phyloP scores from a whole-genome alignment of 2,329 filamentous ascomycete genomes.

The Zasmidium citrigriseum region DNA sequence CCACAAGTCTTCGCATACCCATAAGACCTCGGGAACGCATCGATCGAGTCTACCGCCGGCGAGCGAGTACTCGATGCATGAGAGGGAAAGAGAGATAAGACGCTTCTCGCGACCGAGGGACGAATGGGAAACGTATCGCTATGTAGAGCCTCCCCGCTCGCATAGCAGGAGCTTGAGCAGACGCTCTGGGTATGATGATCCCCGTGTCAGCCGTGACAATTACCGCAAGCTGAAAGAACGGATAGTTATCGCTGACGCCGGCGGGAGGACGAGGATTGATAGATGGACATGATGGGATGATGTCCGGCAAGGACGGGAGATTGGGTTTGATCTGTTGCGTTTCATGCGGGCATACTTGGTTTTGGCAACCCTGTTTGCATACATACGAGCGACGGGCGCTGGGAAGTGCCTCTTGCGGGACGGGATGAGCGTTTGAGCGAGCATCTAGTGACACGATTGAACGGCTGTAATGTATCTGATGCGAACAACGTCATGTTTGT shows the following conservation, averaged over 20 bases:
- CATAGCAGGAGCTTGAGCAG: conserved; percentile 25
- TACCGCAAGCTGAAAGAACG: conserved; percentile 13
- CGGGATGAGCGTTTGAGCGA: background rate
- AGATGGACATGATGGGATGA: conserved; percentile 1
- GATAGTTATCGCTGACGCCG: conserved; percentile 3
- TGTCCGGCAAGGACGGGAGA: background rate
- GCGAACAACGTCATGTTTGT: background rate
- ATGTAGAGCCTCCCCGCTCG: conserved; percentile 39
- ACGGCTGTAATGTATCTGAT: background rate
- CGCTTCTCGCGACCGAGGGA: conserved; percentile 36
- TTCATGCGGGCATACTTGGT: no score
- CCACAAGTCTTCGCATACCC: conserved; percentile 14
- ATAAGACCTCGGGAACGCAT: conserved; percentile 21
- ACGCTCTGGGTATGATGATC: conserved; percentile 23
- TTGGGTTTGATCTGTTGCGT: background rate
- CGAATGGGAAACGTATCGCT: conserved; percentile 49
- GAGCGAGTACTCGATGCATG: conserved; percentile 44
- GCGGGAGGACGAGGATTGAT: conserved; percentile 4
- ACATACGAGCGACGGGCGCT: background rate
- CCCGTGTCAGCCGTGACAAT: conserved; percentile 24
- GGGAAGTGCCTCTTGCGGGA: background rate
- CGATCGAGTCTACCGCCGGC: conserved; percentile 19
- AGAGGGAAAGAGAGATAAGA: conserved; percentile 46
- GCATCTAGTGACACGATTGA: conserved; percentile 2
- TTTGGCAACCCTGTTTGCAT: no score